A percentile compares a stretch with the other conserved stretches of the same genome.
Conservation (phyloP, 805 yeast species). For the Wickerhamomyces subpelliculosus region DNA sequence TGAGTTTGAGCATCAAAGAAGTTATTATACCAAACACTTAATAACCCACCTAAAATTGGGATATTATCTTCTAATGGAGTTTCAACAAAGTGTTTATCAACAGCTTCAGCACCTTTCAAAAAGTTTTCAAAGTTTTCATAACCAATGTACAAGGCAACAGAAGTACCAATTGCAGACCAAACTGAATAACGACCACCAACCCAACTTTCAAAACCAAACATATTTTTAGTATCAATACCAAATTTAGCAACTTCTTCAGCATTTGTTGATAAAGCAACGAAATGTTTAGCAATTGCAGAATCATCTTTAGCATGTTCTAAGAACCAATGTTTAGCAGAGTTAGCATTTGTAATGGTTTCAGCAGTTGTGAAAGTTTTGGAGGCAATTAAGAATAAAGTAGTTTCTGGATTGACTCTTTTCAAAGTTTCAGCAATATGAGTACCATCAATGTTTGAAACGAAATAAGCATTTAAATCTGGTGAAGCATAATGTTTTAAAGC, state of each 20-base stretch:
- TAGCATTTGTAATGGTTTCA: conserved; percentile 95
- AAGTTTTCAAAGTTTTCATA: conserved; percentile 88
- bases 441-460: conserved; percentile 98
- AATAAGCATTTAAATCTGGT: conserved; percentile 72
- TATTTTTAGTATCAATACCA: conserved; percentile 95
- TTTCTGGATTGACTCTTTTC: conserved; percentile 74
- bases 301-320: conserved; percentile 60
- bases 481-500: conserved; percentile 87
- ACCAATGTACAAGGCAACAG: conserved; percentile 93
- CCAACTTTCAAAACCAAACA: conserved; percentile 98
- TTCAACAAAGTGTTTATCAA: conserved; percentile 81
- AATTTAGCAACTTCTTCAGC: conserved; percentile 86
- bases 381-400: conserved; percentile 87
- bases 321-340: conserved; percentile 94
- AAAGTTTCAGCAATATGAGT: conserved; percentile 91
- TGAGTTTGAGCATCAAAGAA: conserved; percentile 98
- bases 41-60: conserved; percentile 87
- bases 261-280: conserved; percentile 94
- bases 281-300: conserved; percentile 87
- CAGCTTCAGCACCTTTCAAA: conserved; percentile 96
- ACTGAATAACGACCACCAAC: conserved; percentile 99
- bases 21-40: conserved; percentile 98
- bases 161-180: conserved; percentile 97
- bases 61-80: conserved; percentile 89
- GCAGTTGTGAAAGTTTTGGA: conserved; percentile 99